Conservation (phyloP, 2,329 filamentous ascomycete genomes). For the Colletotrichum cordylinicola region DNA sequence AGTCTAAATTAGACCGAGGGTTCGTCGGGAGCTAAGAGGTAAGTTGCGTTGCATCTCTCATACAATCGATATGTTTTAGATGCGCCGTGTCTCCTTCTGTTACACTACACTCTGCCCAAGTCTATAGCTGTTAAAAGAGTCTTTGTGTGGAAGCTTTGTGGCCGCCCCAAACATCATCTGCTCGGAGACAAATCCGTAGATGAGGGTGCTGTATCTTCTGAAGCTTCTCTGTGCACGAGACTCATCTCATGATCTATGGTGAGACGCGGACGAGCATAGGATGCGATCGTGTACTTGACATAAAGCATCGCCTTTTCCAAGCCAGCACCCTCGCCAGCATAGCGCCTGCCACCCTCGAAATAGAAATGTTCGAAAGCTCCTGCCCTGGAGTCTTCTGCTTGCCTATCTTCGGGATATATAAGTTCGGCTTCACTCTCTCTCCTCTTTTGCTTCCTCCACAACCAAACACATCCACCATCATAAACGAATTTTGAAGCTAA, state of each 20-base stretch:
- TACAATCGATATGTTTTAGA: background rate
- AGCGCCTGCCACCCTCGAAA: background rate
- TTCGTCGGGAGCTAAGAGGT: background rate
- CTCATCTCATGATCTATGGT: background rate
- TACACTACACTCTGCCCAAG: background rate
- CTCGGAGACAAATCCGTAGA: background rate
- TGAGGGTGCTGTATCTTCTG: background rate
- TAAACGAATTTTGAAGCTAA: background rate
- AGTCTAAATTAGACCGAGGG: background rate
- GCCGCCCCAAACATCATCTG: background rate
- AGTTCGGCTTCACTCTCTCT: background rate
- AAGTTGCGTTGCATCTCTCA: background rate
- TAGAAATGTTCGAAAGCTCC: background rate
- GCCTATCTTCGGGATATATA: background rate
- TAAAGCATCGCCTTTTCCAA: background rate
- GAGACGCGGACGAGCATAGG: background rate
- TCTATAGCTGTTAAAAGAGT: background rate
- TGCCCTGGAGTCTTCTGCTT: background rate
- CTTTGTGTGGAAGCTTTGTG: background rate
- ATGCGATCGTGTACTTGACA: background rate
- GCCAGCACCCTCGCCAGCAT: background rate
- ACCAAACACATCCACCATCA: background rate
- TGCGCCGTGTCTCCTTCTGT: background rate
- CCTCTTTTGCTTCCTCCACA: background rate
- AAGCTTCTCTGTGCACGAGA: background rate